These are phyloP conservation scores for Gamarada debralockiae DNA, from an alignment of 495 filamentous ascomycete genomes.

Conservation along the genomic window DNA sequence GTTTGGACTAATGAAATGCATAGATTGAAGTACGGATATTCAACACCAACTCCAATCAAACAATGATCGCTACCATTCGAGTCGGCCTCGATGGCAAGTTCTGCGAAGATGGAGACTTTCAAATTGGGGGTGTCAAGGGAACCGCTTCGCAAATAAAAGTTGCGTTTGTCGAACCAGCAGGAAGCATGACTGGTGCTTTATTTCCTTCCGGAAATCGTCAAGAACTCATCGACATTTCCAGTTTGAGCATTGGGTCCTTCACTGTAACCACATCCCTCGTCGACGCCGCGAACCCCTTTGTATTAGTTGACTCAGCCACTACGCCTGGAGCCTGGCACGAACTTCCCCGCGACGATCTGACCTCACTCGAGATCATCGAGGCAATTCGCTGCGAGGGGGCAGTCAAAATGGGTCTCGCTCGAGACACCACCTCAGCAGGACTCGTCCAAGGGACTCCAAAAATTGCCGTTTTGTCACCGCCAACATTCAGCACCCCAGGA, in stretches of 20 bases:
- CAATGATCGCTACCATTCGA: slow-evolving; percentile 39
- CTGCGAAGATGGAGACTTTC: slow-evolving; percentile 46
- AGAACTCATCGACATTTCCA: no score
- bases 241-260: no score
- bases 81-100: slow-evolving; percentile 41
- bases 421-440: slow-evolving; percentile 35
- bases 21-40: slow-evolving; percentile 38
- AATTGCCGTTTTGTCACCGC: slow-evolving; percentile 52
- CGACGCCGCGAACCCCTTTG: slow-evolving; percentile 62
- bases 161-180: slow-evolving; percentile 62
- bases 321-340: slow-evolving; percentile 22
- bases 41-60: slow-evolving; percentile 47
- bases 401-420: slow-evolving; percentile 54
- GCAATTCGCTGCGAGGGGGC: slow-evolving; percentile 56
- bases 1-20: no score
- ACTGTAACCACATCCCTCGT: slow-evolving; percentile 47
- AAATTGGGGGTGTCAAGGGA: slow-evolving; percentile 63
- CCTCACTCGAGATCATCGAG: slow-evolving; percentile 49
- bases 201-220: slow-evolving; percentile 61
- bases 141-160: slow-evolving; percentile 50
- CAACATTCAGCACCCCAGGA: slow-evolving; percentile 18
- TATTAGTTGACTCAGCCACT: slow-evolving; percentile 53
- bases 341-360: neutral
- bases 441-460: slow-evolving; percentile 54
- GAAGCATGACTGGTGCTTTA: slow-evolving; percentile 58